Evolutionary conservation across 768 basidiomycete species (phyloP), one percentile per base, ranked within the genome.

Genomic region (Leccinum fibrillosum): DNA sequence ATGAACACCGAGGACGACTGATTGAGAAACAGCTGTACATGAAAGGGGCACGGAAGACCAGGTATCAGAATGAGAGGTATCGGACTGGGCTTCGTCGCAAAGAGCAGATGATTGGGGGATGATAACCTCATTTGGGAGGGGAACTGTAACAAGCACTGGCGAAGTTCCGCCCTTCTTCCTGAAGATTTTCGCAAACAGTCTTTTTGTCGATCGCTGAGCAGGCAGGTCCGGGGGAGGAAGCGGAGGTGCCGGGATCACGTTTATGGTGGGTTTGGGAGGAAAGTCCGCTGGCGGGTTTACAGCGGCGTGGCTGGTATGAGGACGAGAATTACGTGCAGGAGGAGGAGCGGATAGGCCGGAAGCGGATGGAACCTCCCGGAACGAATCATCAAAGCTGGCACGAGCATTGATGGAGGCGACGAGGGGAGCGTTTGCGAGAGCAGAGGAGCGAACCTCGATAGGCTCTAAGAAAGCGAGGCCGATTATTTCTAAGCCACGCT

Each of bases 391-490:
- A 23, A 74, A 48, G 58, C 76, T 72, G 35, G 72, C 62, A 49
- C 75, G 69, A 39, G 67, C 55, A 53, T 65, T 68, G 59, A 37
- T 55, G 44, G 56, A 61, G 42, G 50, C 37, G 17, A 57, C 60
- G 54, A 52, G 54, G 11, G 28, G 49, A 45, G 56, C 56, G 26
- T 34, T 62, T 30, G 63, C 62, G 54, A 60, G 53, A 21, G 49
- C 30, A 52, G 60, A 57, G 53, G 53, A 66, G 83, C 83, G 88
- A 53, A 93, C 83, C 67, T 94, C 92, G 8, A 90, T 79, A 2
- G 89, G 89, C 66, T 94, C 92, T 2, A 94, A 74, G n/a, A 87
- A 65, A 4, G 85, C 90, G 5, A 95, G 78, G 35, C 86, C 88
- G 15, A 92, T 81, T 26, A 95, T 74, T 68, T 94, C 92, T 32